Evolutionary conservation across 2,329 filamentous ascomycete species (phyloP), one percentile per base, ranked within the genome.

Genomic region (Botrytis porri): DNA sequence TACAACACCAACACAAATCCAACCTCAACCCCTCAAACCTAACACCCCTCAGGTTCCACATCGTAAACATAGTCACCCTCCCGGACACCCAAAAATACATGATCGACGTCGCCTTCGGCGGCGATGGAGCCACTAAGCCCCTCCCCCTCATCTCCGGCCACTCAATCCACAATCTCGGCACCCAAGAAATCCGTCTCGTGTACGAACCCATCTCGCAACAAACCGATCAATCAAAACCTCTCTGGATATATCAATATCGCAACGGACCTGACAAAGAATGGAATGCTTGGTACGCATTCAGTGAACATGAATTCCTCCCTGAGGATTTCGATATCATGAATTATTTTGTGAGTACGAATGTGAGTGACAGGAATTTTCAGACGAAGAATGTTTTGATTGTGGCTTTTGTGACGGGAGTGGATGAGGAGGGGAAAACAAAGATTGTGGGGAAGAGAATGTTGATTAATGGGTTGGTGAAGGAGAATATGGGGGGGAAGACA

Each of bases 221-320:
- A 74, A 81, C 80, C 67, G 75, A 80, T 71, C 82, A 84, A 43
- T 82, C 84, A 63, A 80, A 82, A 48, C 86, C 85, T 73, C 80
- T 87, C 72, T 92, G 90, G 90, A 85, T 92, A 73, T 91, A 90
- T 78, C 86, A 92, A 80, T 87, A 88, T 75, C 85, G 87, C 41
- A 85, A 87, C 74, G 80, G 81, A 7, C 61, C 79, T 0, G 81
- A 85, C 0, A 82, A 81, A 64, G 83, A 84, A 2, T 94, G 90
- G 88, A 83, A 85, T 35, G 83, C 87, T 1, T 86, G 85, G 65
- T 93, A 93, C 80, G 88, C 86, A 74, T 94, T 94, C 80, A 85
- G 86, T 2, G 88, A 92, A 74, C 83, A 86, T 25, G 90, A 92
- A 80, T 92, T 91, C 80, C 79, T 88, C 48, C 85, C 85, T 6